Evolutionary conservation across 345 rosid species (phyloP), one percentile per base, ranked within the genome.

Genomic region (Psidium friedrichsthalianum): DNA sequence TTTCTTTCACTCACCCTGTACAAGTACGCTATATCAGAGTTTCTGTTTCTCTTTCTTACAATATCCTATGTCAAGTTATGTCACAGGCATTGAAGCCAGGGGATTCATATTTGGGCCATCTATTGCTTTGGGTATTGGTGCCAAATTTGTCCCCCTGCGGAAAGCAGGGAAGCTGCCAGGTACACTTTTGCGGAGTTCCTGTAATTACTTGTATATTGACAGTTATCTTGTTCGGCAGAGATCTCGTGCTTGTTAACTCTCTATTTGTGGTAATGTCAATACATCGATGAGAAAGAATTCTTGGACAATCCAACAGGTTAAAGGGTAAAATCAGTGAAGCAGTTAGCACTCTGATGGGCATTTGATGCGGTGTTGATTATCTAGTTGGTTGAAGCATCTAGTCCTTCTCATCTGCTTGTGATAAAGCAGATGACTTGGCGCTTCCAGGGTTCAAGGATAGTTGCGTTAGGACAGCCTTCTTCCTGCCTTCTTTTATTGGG

Each of bases 41-140:
- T 74, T 55, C 40, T 54, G 14, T 36, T 51, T 74, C 24, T 81
- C 52, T 55, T 83, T 87, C 32, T 74, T 82, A 51, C 8, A 1
- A 82, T 16, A 82, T 49, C 52, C 2, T n/a, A 20, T 82, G 16
- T 54, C 47, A 21, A 52, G 22, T 82, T 58, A 52, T 84, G 74
- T 3, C 84, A 5, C 90, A 96, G 99, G 99, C 64, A 91, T 95
- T 58, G 99, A 96, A 90, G 98, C 98, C 27, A 88, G 99, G 86
- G 99, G 99, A 52, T 96, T 96, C 86, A 89, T 96, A 83, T 95
- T 95, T 83, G 99, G 95, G 51, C 95, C 97, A 51, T 90, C 99
- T 29, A 93, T 95, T 88, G 99, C 99, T 0, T 90, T 96, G 92
- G 98, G 97, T 44, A 92, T 96, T 6, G 97, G 96, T 82, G 98